These are phyloP conservation scores for Oryza longistaminata DNA, from an alignment of 176 grass and related monocot genomes.

Conservation along the genomic window DNA sequence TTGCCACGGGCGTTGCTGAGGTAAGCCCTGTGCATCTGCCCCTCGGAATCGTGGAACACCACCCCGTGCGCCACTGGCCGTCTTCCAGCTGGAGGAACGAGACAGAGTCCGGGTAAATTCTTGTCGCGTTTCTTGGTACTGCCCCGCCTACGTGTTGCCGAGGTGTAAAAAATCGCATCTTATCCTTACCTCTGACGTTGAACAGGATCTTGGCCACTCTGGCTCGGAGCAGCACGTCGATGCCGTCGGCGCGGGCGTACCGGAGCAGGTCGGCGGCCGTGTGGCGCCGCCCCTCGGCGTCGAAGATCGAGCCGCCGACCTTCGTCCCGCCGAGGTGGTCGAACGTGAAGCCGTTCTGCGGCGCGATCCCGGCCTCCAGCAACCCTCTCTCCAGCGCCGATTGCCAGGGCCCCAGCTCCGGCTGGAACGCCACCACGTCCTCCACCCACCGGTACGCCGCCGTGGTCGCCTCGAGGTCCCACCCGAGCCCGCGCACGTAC, in stretches of 20 bases:
- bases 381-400: conserved; percentile 58
- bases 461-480: conserved; percentile 38
- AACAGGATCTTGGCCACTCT: conserved; percentile 63
- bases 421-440: conserved; percentile 60
- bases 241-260: conserved; percentile 42
- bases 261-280: conserved; percentile 70
- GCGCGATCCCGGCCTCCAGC: conserved; percentile 55
- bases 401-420: conserved; percentile 55
- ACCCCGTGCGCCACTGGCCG: conserved; percentile 63
- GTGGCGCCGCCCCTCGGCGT: conserved; percentile 55
- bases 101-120: background rate
- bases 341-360: conserved; percentile 66
- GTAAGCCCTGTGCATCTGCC: conserved; percentile 57
- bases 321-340: conserved; percentile 69
- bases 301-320: conserved; percentile 65
- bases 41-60: conserved; percentile 62
- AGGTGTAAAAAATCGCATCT: background rate
- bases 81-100: conserved; percentile 42
- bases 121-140: background rate
- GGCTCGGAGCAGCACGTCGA: conserved; percentile 65
- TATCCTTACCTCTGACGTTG: conserved; percentile 44
- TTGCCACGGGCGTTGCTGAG: conserved; percentile 48
- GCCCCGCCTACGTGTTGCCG: background rate
- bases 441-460: conserved; percentile 84
- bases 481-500: conserved; percentile 50